A percentile compares a stretch with the other conserved stretches of the same genome.
phyloP scores from a whole-genome alignment of 805 yeast species.

The Yarrowia sp. region DNA sequence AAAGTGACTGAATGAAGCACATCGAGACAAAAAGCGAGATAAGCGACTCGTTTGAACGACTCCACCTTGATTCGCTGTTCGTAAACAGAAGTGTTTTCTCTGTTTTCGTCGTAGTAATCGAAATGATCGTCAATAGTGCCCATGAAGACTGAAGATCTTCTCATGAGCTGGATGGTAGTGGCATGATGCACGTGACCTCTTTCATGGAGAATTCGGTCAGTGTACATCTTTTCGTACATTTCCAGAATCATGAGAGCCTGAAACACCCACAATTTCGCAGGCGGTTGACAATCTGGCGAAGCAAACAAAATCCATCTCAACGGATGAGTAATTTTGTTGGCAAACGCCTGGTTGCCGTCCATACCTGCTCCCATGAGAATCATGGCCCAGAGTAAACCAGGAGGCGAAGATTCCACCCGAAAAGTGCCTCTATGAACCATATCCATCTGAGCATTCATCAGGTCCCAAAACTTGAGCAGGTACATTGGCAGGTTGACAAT shows the following conservation, averaged over 20 bases:
- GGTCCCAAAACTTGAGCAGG: constrained; percentile 51
- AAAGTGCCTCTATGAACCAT: constrained; percentile 61
- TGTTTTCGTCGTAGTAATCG: constrained; percentile 11
- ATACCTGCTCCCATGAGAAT: constrained; percentile 54
- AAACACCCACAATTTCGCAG: constrained; percentile 71
- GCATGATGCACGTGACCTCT: constrained; percentile 85
- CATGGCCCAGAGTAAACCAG: constrained; percentile 55
- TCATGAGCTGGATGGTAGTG: constrained; percentile 70
- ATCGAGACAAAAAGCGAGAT: constrained; percentile 79
- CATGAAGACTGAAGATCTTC: constrained; percentile 67
- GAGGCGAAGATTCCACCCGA: constrained; percentile 47
- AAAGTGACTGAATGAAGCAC: constrained; percentile 74
- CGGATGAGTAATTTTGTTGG: constrained; percentile 52
- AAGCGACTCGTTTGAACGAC: constrained; percentile 71
- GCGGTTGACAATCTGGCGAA: constrained; percentile 70
- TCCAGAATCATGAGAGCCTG: constrained; percentile 75
- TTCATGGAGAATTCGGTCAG: constrained; percentile 70
- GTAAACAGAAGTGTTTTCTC: background rate
- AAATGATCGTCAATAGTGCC: constrained; percentile 31
- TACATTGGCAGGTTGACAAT: constrained; percentile 28
- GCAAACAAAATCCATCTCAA: constrained; percentile 69
- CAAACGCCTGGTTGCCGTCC: constrained; percentile 42
- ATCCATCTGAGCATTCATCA: constrained; percentile 59
- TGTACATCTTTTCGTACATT: constrained; percentile 71
- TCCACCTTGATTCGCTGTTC: constrained; percentile 46